A percentile compares a stretch with the other conserved stretches of the same genome.
These are phyloP conservation scores for Botrytis aclada DNA, from an alignment of 2,329 filamentous ascomycete genomes.

Conservation along the genomic window DNA sequence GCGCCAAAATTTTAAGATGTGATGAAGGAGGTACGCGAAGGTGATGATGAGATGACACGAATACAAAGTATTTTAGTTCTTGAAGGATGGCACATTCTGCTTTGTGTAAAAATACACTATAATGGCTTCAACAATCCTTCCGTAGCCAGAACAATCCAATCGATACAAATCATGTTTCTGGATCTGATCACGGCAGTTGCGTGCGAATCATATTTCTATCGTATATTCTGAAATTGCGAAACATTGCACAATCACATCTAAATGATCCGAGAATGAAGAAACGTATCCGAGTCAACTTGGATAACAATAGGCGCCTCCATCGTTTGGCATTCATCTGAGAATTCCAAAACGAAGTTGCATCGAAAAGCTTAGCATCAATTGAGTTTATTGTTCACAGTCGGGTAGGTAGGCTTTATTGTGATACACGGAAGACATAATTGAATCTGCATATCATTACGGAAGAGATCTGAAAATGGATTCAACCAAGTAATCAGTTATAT, in stretches of 20 bases:
- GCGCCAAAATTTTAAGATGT: not conserved
- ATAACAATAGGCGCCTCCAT: not conserved
- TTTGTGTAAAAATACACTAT: not conserved
- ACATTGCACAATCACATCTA: not conserved
- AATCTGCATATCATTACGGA: not conserved
- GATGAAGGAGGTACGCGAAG: constrained; percentile 1
- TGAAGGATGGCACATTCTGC: not conserved
- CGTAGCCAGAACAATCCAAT: not conserved
- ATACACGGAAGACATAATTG: not conserved
- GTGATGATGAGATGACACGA: not conserved
- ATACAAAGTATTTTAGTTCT: not conserved
- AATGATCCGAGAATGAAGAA: not conserved
- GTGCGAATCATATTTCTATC: not conserved
- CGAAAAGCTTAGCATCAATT: not conserved
- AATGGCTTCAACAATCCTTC: not conserved
- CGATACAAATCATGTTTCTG: not conserved
- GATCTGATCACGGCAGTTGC: not conserved
- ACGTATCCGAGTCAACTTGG: not conserved
- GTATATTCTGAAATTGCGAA: not conserved
- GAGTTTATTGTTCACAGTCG: not conserved
- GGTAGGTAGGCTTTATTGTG: not conserved
- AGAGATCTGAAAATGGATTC: not conserved
- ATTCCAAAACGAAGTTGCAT: not conserved
- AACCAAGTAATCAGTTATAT: not conserved
- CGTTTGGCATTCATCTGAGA: not conserved